Base-by-base conservation (phyloP, 352 stramenopile species). In the Discostella stelligera region DNA sequence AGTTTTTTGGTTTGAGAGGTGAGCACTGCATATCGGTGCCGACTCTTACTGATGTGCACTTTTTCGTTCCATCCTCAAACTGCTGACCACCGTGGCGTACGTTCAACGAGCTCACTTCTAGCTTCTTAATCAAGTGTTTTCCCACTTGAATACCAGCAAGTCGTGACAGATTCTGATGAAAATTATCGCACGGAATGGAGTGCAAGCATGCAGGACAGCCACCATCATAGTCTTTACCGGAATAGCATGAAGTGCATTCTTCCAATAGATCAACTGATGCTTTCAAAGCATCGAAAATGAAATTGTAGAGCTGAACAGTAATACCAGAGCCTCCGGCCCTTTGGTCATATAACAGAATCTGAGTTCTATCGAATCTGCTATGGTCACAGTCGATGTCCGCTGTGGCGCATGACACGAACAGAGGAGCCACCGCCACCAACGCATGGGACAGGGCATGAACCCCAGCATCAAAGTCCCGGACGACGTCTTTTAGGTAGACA, bases 401-500 rank as follows among this genome's bases (percentile, higher is more conserved):
- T 48, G 58, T 78, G 16, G 74, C 71, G 46, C 95, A 97, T 18
- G 97, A 85, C 13, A 98, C 90, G 76, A 98, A 98, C 9, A 98
- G 84, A 64, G 95, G 95, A 44, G 97, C 83, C 16, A 98, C 89
- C 1, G 94, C 93, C 14, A 98, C 76, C 65, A 98, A 88, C 1
- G 90, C 89, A 85, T 99, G 97, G 13, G 94, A 95, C 0, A 97
- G 87, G 23, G 91, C 91, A 83, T 96, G 92, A 13, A 95, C 84
- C 3, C 93, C 93, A 66, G 71, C 62, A 68, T 88, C 80, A 79
- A 85, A 93, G 48, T 80, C 44, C n/a, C 60, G 25, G 41, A 91
- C 66, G 8, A 87, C 27, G 39, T 70, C 73, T 61, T 52, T 55
- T 8, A 93, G 63, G 54, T 67, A 68, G 20, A 68, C 27, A 9